Evolutionary conservation across 2,329 filamentous ascomycete genomes (phyloP).

Genomic region (Paraphoma chrysanthemicola): DNA sequence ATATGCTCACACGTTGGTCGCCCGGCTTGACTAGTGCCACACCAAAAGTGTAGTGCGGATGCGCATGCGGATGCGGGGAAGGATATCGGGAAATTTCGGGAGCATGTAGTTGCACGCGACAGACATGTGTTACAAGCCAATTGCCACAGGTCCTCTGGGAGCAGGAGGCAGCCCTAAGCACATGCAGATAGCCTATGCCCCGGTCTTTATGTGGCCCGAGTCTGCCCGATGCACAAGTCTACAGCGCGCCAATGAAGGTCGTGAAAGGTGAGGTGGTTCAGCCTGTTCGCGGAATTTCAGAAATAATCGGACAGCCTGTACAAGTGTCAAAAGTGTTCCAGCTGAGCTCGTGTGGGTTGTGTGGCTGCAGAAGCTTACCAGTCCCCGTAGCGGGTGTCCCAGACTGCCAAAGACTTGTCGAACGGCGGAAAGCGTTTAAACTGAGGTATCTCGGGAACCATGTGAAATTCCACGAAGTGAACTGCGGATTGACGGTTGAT

Average conservation of each 20-base stretch:
- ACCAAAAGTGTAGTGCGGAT: constrained; percentile 24
- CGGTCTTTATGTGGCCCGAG: neutral
- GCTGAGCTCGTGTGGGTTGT: constrained; percentile 1
- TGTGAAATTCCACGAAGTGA: constrained; percentile 33
- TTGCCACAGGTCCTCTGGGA: constrained; percentile 8
- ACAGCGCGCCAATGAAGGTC: neutral
- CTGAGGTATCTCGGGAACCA: constrained; percentile 29
- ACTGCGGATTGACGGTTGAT: constrained; percentile 14
- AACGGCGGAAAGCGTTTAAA: constrained; percentile 34
- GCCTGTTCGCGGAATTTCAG: neutral
- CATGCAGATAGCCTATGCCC: neutral
- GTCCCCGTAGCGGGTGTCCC: constrained; percentile 22
- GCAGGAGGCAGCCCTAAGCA: neutral
- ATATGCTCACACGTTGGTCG: constrained; percentile 19
- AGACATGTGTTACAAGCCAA: constrained; percentile 1
- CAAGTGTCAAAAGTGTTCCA: constrained; percentile 21
- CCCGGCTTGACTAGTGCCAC: constrained; percentile 27
- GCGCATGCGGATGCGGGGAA: constrained; percentile 35
- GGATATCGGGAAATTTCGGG: constrained; percentile 24
- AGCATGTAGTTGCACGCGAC: constrained; percentile 15
- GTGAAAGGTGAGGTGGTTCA: neutral
- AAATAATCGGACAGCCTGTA: constrained; percentile 14
- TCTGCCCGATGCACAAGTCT: neutral
- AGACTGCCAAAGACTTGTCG: constrained; percentile 35
- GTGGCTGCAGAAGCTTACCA: constrained; percentile 15